Evolutionary conservation across 140 eudicot species (phyloP), one percentile per base, ranked within the genome.

Genomic region (Flaveria floridana): DNA sequence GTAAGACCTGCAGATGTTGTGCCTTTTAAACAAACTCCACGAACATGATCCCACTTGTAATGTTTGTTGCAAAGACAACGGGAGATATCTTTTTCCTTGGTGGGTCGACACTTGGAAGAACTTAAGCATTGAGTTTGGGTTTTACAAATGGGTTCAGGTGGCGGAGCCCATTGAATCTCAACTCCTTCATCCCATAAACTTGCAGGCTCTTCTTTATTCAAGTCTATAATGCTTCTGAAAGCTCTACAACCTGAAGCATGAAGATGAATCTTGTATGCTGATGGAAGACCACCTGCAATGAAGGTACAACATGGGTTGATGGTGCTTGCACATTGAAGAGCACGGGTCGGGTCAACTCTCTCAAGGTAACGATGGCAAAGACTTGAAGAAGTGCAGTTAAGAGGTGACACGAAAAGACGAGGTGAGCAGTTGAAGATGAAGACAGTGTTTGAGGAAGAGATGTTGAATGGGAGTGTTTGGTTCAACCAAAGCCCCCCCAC

Each of bases 401-500:
- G 85, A 57, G 90, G 94, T 23, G 94, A 88, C 63, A 84, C 77
- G 5, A 85, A 68, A 5, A 85, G 84, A 30, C 83, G 82, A 20
- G 87, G 90, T 0, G 94, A 88, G 64, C 94, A 88, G 70, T 85
- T 81, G 75, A 83, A 83, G 47, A 85, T 81, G 63, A 88, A 83
- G 56, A 88, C 77, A 3, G 87, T 88, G 76, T 88, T 88, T 7
- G 86, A 82, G 70, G 88, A 85, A 8, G 94, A 79, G 25, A 88
- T 56, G 76, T 85, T 88, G 64, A 88, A 88, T 9, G 94, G 88
- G 44, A 81, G 82, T 44, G 88, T 72, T 68, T 83, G 90, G 82
- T 88, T 85, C 52, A 88, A 69, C 87, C 87, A 74, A 37, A 88
- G 85, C 19, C 94, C 94, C 94, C 82, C 85, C 88, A 11, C 88